These are phyloP conservation scores for Termitomyces sp. DNA, from an alignment of 768 basidiomycete genomes.

Conservation along the genomic window DNA sequence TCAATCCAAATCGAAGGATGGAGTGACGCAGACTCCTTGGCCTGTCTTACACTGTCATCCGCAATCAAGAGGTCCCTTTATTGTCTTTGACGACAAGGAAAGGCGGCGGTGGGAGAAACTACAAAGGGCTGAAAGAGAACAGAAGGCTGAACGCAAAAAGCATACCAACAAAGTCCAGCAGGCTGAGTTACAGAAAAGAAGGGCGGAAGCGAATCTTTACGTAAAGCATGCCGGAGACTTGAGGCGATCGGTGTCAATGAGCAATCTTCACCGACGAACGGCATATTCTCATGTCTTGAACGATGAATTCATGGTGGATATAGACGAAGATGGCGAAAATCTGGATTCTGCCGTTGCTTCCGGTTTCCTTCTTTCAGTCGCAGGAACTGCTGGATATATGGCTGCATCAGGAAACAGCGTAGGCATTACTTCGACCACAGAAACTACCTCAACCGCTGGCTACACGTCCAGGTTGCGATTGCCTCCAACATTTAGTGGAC, in stretches of 20 bases:
- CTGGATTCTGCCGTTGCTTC: constrained; percentile 62
- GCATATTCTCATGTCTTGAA: constrained; percentile 23
- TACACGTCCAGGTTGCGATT: constrained; percentile 42
- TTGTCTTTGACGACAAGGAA: constrained; percentile 72
- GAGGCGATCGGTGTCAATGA: constrained; percentile 71
- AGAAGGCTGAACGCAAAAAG: constrained; percentile 33
- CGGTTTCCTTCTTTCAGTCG: constrained; percentile 63
- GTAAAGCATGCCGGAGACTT: constrained; percentile 44
- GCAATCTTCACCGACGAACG: constrained; percentile 60
- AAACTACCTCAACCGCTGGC: constrained; percentile 70
- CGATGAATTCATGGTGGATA: constrained; percentile 26
- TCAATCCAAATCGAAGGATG: constrained; percentile 46
- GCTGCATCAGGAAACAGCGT: constrained; percentile 97
- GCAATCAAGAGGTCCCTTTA: constrained; percentile 65
- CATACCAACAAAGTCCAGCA: constrained; percentile 27
- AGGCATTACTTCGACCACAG: constrained; percentile 84
- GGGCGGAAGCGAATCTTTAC: constrained; percentile 29
- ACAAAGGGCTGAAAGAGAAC: constrained; percentile 41
- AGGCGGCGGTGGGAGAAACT: constrained; percentile 59
- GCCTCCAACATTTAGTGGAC: constrained; percentile 47
- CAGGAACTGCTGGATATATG: constrained; percentile 55
- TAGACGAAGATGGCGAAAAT: constrained; percentile 40
- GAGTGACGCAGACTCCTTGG: constrained; percentile 57
- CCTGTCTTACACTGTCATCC: constrained; percentile 82
- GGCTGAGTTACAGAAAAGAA: constrained; percentile 31